These are phyloP conservation scores for Teratosphaeria gauchensis DNA, from an alignment of 2,329 filamentous ascomycete species.

Conservation along the genomic window DNA sequence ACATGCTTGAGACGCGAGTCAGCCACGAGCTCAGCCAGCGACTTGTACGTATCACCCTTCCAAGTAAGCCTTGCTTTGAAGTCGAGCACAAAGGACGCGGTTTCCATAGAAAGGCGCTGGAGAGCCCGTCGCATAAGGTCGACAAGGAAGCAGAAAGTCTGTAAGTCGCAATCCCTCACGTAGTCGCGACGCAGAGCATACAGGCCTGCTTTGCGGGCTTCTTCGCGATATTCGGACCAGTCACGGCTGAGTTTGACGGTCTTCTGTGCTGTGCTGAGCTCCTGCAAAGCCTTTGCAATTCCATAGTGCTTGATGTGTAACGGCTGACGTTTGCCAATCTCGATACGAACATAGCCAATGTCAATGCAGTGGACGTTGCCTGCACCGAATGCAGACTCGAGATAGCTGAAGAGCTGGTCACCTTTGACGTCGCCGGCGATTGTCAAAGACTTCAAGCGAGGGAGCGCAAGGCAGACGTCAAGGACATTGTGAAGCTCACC, in stretches of 20 bases:
- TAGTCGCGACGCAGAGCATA: background rate
- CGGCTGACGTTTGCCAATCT: background rate
- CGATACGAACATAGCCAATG: background rate
- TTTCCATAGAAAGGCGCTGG: background rate
- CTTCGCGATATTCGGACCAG: background rate
- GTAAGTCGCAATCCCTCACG: background rate
- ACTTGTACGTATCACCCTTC: background rate
- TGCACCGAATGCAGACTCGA: background rate
- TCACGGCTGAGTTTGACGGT: background rate
- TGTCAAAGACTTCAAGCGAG: background rate
- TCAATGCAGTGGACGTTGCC: background rate
- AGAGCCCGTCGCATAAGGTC: background rate
- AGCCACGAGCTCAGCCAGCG: background rate
- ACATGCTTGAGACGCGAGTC: background rate
- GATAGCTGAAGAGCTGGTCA: background rate
- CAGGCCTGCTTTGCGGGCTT: background rate
- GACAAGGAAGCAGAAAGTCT: background rate
- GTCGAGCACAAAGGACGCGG: background rate
- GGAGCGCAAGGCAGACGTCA: background rate
- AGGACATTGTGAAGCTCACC: background rate
- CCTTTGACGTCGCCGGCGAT: background rate
- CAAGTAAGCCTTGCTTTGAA: background rate
- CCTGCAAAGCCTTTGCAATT: background rate
- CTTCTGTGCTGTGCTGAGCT: background rate
- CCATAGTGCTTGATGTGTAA: background rate